Percentiles rank a stretch among this genome's conserved stretches.
phyloP scores from a whole-genome alignment of 2,329 filamentous ascomycete genomes.

The Colletotrichum karsti region DNA sequence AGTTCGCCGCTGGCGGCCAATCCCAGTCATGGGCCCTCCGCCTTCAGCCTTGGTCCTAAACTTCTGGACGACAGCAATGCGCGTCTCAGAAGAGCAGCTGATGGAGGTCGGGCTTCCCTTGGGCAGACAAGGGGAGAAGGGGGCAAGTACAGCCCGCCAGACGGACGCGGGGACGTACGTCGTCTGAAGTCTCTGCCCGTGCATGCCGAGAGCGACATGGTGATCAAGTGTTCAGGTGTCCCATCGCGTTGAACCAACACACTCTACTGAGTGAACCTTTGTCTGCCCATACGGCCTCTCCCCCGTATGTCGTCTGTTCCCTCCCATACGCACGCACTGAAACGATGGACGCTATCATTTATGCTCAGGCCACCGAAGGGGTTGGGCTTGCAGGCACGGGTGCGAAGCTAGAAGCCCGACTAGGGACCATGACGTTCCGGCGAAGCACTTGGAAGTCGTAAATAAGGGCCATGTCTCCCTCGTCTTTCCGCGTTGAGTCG shows the following conservation, averaged over 20 bases:
- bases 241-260: neutral
- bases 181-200: conserved; percentile 12
- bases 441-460: neutral
- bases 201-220: conserved; percentile 6
- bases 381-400: neutral
- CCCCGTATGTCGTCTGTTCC: conserved; percentile 7
- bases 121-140: neutral
- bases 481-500: rapidly evolving
- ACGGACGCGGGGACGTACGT: neutral
- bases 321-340: conserved; percentile 25
- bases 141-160: neutral
- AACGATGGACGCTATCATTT: conserved; percentile 12
- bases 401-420: conserved; percentile 1
- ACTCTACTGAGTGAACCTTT: neutral
- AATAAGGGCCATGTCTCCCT: conserved; percentile 19
- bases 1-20: conserved; percentile 19
- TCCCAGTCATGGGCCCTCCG: neutral
- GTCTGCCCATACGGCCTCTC: neutral
- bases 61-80: conserved; percentile 24
- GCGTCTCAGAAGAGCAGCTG: conserved; percentile 14
- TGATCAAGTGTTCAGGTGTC: conserved; percentile 1
- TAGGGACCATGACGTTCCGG: conserved; percentile 10
- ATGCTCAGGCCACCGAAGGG: conserved; percentile 26
- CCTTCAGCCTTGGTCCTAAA: neutral
- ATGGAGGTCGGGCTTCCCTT: neutral